Percentiles rank a stretch among this genome's conserved stretches.
Evolutionary conservation across 352 stramenopile genomes (phyloP).

Genomic region (Elongisporangium undulatum): DNA sequence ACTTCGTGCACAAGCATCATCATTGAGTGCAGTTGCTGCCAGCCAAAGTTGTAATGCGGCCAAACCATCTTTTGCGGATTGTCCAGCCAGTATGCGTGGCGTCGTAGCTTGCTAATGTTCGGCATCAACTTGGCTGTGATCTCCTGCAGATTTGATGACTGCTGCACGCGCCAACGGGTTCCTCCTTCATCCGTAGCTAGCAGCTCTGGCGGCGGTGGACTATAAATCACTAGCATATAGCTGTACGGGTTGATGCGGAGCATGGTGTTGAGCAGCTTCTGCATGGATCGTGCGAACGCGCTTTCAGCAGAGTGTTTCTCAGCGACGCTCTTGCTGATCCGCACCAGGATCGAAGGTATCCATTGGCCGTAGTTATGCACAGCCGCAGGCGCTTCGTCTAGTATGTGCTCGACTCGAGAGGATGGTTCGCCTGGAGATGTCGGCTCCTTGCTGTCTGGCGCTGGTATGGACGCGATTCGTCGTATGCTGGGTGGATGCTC

Average conservation of each 20-base stretch:
- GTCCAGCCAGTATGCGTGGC: constrained; percentile 17
- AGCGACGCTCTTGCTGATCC: constrained; percentile 20
- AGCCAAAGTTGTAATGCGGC: constrained; percentile 14
- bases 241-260: constrained; percentile 29
- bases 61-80: constrained; percentile 7
- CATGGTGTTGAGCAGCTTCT: constrained; percentile 23
- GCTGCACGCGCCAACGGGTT: constrained; percentile 5
- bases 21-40: constrained; percentile 19
- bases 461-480: background rate
- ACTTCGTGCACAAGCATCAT: constrained; percentile 16
- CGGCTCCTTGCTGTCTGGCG: background rate
- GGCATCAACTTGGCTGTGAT: constrained; percentile 19
- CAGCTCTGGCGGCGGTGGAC: constrained; percentile 15
- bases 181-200: constrained; percentile 10
- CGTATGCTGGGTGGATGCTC: background rate
- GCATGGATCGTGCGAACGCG: constrained; percentile 19
- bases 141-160: constrained; percentile 12
- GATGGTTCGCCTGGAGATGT: background rate
- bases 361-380: constrained; percentile 24
- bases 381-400: constrained; percentile 4
- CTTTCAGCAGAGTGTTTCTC: constrained; percentile 7
- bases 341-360: constrained; percentile 28
- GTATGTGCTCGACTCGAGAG: background rate
- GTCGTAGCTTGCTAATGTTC: constrained; percentile 17
- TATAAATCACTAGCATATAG: constrained; percentile 38